These are phyloP conservation scores for Papiliotrema fonsecae DNA, from an alignment of 1,284 basidiomycete genomes.

Conservation along the genomic window DNA sequence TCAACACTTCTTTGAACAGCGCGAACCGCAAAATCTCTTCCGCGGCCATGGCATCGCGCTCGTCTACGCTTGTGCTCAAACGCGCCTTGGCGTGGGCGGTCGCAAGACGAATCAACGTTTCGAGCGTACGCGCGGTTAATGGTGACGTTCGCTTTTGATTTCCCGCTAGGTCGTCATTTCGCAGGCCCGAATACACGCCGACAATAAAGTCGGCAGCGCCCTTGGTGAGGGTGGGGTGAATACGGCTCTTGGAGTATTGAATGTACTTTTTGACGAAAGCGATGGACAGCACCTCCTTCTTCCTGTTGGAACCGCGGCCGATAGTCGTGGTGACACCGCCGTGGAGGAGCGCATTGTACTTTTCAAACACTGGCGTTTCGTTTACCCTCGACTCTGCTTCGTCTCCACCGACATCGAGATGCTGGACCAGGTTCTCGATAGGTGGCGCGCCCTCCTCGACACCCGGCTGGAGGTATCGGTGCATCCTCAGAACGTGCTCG, in stretches of 20 bases:
- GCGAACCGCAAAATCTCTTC: conserved; percentile 96
- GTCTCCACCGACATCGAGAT: conserved; percentile 73
- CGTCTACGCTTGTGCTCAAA: conserved; percentile 77
- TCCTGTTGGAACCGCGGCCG: conserved; percentile 56
- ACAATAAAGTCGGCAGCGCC: conserved; percentile 94
- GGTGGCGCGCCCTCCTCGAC: conserved; percentile 88
- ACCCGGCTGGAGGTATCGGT: conserved; percentile 92
- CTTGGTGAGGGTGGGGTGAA: conserved; percentile 79
- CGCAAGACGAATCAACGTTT: conserved; percentile 95
- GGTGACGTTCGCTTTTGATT: conserved; percentile 94
- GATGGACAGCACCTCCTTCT: conserved; percentile 84
- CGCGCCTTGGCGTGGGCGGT: conserved; percentile 97
- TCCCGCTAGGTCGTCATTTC: conserved; percentile 87
- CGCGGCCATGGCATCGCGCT: conserved; percentile 80
- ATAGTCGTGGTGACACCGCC: conserved; percentile 66
- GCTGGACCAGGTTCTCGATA: conserved; percentile 81
- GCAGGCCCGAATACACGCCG: conserved; percentile 81
- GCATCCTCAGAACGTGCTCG: conserved; percentile 96
- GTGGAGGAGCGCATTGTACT: conserved; percentile 93
- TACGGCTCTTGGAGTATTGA: conserved; percentile 90
- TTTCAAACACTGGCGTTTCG: conserved; percentile 85
- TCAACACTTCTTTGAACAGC: conserved; percentile 94
- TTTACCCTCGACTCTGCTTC: conserved; percentile 52
- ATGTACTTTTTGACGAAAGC: conserved; percentile 98
- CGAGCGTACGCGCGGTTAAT: conserved; percentile 94